Evolutionary conservation across 148 eudicot genomes (phyloP).

Genomic region (Rhododendron griersonianum): DNA sequence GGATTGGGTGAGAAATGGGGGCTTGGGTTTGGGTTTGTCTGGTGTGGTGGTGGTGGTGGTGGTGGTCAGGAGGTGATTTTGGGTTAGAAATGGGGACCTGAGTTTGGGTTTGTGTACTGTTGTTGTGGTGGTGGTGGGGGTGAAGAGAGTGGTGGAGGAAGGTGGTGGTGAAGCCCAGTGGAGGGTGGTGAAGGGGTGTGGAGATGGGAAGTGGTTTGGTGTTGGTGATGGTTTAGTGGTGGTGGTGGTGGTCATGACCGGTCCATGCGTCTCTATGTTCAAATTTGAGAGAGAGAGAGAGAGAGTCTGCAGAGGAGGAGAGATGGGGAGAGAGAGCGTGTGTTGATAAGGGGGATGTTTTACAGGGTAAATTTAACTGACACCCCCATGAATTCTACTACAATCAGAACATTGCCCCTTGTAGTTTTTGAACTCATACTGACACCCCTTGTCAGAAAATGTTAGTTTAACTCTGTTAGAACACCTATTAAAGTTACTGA

Average conservation of each 20-base stretch:
- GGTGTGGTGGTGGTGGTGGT: slow-evolving; percentile 9
- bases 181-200: slow-evolving; percentile 9
- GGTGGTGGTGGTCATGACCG: slow-evolving; percentile 37
- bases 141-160: slow-evolving; percentile 19
- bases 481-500: neutral
- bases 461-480: neutral
- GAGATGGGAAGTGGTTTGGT: slow-evolving; percentile 3
- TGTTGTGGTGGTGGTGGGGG: slow-evolving; percentile 21
- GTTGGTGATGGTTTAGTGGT: slow-evolving; percentile 19
- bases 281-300: neutral
- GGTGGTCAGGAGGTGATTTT: slow-evolving; percentile 14
- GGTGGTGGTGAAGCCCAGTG: slow-evolving; percentile 20
- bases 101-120: slow-evolving; percentile 15
- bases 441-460: neutral
- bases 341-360: neutral
- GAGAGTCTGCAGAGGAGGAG: neutral
- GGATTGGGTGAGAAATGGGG: slow-evolving; percentile 26
- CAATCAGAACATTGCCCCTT: neutral
- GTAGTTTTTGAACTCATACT: neutral
- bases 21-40: neutral
- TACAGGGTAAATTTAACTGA: neutral
- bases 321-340: neutral
- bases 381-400: neutral
- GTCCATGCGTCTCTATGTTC: slow-evolving; percentile 26
- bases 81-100: slow-evolving; percentile 20